Evolutionary conservation across 2,329 filamentous ascomycete genomes (phyloP), one percentile per base, ranked within the genome.

Genomic region (Penicillium sp.): DNA sequence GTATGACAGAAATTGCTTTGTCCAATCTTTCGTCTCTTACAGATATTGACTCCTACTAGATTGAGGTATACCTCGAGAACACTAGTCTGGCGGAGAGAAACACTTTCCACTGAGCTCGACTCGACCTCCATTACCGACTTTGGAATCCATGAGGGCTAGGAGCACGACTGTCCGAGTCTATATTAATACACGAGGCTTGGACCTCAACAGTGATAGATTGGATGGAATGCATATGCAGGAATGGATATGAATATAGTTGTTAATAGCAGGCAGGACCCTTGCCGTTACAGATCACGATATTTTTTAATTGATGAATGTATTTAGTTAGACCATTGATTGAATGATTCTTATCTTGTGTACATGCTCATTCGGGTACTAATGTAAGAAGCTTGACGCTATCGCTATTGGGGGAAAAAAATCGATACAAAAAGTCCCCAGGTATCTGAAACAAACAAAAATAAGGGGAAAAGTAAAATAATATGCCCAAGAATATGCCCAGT

Each of bases 21-120:
- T 37, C 31, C 6, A 3, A 21, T 10, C 13, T 19, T 8, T 14
- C 3, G 11, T 39, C n/a, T 5, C 26, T 26, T 39, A 21, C n/a
- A 26, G 29, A 55, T 44, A 5, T 10, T 51, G 14, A 48, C 31
- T 29, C 8, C 43, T 10, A 41, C 10, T 22, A 63, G 62, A 63
- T 64, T 27, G 62, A 64, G 19, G 58, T 64, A 9, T 64, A 64
- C 27, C 62, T 64, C n/a, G 62, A 64, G 24, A 64, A 64, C 48
- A 63, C 60, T 13, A 52, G 59, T 35, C 50, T 57, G 8, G 45
- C 55, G 4, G 59, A 62, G 19, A 52, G 59, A 31, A 62, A 59
- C 49, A 48, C 58, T 43, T 57, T 48, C 26, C 62, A 64, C 33
- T 64, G 53, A 46, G 21, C 13, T 39, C 26, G 19, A 21, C 57